phyloP scores from a whole-genome alignment of 2,329 filamentous ascomycete species.

The Talaromyces sp. region DNA sequence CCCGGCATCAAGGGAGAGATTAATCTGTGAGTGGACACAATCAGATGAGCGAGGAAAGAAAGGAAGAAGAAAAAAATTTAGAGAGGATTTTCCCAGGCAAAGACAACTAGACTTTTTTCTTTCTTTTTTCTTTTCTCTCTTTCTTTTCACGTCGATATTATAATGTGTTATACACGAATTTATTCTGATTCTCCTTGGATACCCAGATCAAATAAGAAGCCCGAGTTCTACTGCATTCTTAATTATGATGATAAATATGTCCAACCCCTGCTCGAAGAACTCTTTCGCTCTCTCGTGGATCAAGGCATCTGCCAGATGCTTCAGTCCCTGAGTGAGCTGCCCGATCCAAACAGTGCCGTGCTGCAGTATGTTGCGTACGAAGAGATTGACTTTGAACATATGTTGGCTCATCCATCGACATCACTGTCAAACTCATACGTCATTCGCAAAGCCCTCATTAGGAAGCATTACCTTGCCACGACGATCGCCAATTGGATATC shows the following conservation, averaged over 20 bases:
- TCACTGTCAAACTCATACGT: conserved; percentile 83
- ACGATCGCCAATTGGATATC: conserved; percentile 80
- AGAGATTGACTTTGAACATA: conserved; percentile 74
- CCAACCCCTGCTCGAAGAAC: conserved; percentile 73
- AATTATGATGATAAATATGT: conserved; percentile 87
- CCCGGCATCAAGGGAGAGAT: conserved; percentile 65
- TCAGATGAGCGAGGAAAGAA: neutral
- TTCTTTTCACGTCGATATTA: conserved; percentile 1
- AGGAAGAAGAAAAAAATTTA: conserved; percentile 15
- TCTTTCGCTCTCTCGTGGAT: conserved; percentile 62
- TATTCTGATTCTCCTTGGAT: conserved; percentile 17
- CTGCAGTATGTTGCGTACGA: conserved; percentile 87
- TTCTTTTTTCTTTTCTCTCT: neutral
- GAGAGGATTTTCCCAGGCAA: conserved; percentile 9
- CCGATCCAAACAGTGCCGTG: conserved; percentile 44
- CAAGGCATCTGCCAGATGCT: conserved; percentile 52
- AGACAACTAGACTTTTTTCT: neutral
- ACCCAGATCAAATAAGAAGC: conserved; percentile 31
- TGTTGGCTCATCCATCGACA: conserved; percentile 56
- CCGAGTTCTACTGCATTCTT: conserved; percentile 64
- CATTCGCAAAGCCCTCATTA: conserved; percentile 91
- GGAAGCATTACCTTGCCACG: conserved; percentile 86
- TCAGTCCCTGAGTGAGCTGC: conserved; percentile 44
- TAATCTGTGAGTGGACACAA: conserved; percentile 66
- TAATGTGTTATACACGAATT: conserved; percentile 2